Conservation (phyloP, 257 asterid genomes). For the Gentiana straminea region DNA sequence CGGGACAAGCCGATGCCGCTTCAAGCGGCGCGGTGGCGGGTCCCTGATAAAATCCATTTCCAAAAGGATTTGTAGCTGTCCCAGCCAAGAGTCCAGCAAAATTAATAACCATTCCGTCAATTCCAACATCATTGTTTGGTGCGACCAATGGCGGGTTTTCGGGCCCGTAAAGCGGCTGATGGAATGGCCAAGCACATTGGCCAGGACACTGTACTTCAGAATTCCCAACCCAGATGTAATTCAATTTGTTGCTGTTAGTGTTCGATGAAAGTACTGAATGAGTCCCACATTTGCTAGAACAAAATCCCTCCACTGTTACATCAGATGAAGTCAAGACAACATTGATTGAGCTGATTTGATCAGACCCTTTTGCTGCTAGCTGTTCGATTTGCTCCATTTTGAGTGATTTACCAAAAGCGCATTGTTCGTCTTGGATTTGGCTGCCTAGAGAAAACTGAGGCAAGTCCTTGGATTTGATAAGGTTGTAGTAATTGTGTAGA, state of each 20-base stretch:
- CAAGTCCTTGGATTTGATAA: constrained; percentile 5
- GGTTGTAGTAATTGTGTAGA: constrained; percentile 10
- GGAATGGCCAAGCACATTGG: constrained; percentile 32
- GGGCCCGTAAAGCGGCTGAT: constrained; percentile 23
- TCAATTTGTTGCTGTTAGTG: background rate
- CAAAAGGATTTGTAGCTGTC: constrained; percentile 27
- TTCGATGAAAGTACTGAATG: constrained; percentile 12
- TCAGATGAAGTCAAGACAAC: constrained; percentile 23
- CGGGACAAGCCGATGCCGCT: constrained; percentile 30
- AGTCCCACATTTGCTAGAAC: constrained; percentile 24
- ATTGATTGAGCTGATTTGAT: constrained; percentile 7
- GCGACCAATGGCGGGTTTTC: constrained; percentile 24
- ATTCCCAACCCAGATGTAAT: constrained; percentile 25
- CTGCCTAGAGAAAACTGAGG: constrained; percentile 3
- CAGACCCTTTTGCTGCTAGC: constrained; percentile 13
- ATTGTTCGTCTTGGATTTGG: constrained; percentile 12
- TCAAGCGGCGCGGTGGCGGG: constrained; percentile 24
- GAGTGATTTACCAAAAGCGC: constrained; percentile 18
- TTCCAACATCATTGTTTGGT: constrained; percentile 26
- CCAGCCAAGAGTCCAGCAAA: constrained; percentile 29
- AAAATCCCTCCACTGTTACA: constrained; percentile 22
- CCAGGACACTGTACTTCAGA: constrained; percentile 32
- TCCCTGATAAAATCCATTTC: constrained; percentile 29
- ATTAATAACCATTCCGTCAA: constrained; percentile 26
- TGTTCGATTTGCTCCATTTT: constrained; percentile 10